Evolutionary conservation across 805 yeast genomes (phyloP).

Genomic region (Tetrapisispora pingtungensis): DNA sequence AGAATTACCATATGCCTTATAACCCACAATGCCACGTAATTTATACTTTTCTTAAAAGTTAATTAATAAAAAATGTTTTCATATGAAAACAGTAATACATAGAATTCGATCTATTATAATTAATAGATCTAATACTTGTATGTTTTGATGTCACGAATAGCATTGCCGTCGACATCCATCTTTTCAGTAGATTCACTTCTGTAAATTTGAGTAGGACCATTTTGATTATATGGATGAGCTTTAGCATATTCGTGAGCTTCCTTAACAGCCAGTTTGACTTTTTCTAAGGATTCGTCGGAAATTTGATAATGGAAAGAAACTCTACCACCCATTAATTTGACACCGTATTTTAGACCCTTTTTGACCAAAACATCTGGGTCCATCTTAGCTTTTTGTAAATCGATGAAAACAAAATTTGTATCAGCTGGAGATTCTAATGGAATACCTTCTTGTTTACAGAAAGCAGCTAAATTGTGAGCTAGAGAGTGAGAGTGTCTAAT

Average conservation of each 20-base stretch:
- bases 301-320: slow-evolving; percentile 73
- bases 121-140: slow-evolving; percentile 20
- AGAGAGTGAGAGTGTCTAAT: slow-evolving; percentile 38
- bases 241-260: slow-evolving; percentile 49
- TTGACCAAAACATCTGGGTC: slow-evolving; percentile 45
- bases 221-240: slow-evolving; percentile 40
- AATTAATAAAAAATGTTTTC: slow-evolving; percentile 1
- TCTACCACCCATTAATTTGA: slow-evolving; percentile 63
- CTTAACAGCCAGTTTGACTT: slow-evolving; percentile 44
- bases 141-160: slow-evolving; percentile 26
- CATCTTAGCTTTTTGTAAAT: slow-evolving; percentile 43
- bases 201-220: slow-evolving; percentile 40
- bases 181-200: slow-evolving; percentile 31
- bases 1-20: slow-evolving; percentile 3
- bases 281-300: slow-evolving; percentile 43
- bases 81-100: not conserved
- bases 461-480: slow-evolving; percentile 43
- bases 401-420: slow-evolving; percentile 76
- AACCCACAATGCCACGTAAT: slow-evolving; percentile 5
- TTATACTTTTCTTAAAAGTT: slow-evolving; percentile 2
- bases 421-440: slow-evolving; percentile 64
- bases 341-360: slow-evolving; percentile 47
- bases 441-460: slow-evolving; percentile 45
- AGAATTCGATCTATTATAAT: not conserved
- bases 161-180: slow-evolving; percentile 25